Evolutionary conservation across 2,329 filamentous ascomycete genomes (phyloP), one percentile per base, ranked within the genome.

Genomic region (Diplodia sapinea): DNA sequence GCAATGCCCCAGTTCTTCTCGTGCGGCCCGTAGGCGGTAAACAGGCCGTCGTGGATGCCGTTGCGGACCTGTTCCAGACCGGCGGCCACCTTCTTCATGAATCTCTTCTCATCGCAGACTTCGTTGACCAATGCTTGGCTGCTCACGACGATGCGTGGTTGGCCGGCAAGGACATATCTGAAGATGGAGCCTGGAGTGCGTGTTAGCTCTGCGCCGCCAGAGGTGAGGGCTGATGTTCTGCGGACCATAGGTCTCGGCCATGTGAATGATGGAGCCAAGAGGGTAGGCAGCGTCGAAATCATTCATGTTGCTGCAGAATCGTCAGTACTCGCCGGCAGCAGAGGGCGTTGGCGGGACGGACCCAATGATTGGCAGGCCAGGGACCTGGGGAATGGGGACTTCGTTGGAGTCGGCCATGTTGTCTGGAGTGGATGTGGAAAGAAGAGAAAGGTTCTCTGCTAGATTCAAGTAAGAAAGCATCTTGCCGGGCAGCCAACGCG

Each of bases 191-290:
- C 75, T 77, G 26, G 17, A 31, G 47, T 20, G 2, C 3, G 8
- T 0, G 47, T 68, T 23, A 68, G 38, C 47, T 7, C n/a, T 47
- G 12, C n/a, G 12, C 29, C 38, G 12, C 15, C 12, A 8, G 13
- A 29, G 2, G n/a, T 9, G n/a, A 11, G 11, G 26, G 43, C 5
- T 33, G 40, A 4, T 33, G 29, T n/a, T 33, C 15, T 49, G 31
- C 52, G 17, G 23, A 89, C 89, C 90, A 78, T 91, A 91, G 68
- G 84, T 86, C 50, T 91, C 85, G 29, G 87, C 86, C 59, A 92
- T 79, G 12, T 84, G 81, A 6, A 77, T 74, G 23, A 91, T 76
- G 29, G 87, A 87, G 26, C 82, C 78, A 2, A 87, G 74, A 0
- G 89, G 86, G 26, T 85, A 81, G n/a, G 85, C 83, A 0, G 82